A percentile compares a stretch with the other conserved stretches of the same genome.
phyloP scores from a whole-genome alignment of 1,284 basidiomycete species.

The Exobasidium cylindrosporum region DNA sequence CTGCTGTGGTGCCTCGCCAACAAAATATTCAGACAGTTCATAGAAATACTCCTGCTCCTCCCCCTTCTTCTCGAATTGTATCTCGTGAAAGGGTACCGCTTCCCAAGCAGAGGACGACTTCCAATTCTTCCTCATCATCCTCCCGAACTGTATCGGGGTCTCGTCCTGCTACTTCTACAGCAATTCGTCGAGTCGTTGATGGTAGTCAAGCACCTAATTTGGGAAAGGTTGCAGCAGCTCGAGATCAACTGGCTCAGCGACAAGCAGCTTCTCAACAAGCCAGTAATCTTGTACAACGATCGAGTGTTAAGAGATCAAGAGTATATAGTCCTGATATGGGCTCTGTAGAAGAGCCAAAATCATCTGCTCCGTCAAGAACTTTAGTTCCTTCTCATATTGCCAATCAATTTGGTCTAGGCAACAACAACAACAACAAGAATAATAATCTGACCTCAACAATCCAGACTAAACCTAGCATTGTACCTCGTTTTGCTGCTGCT shows the following conservation, averaged over 20 bases:
- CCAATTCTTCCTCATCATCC: neutral
- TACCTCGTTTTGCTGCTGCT: neutral
- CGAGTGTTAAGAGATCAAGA: neutral
- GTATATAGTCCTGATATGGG: neutral
- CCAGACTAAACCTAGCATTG: neutral
- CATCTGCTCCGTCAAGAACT: neutral
- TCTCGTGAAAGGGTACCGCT: neutral
- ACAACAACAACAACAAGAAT: neutral
- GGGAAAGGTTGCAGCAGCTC: slow-evolving; percentile 1
- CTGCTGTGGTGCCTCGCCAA: neutral
- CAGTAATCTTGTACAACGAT: neutral
- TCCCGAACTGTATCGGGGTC: neutral
- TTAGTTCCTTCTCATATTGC: neutral
- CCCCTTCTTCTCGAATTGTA: neutral
- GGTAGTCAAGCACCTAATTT: neutral
- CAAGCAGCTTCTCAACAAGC: neutral
- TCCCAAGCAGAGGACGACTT: neutral
- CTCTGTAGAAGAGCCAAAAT: neutral
- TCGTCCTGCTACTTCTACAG: slow-evolving; percentile 1
- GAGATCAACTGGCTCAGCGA: slow-evolving; percentile 2
- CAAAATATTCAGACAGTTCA: neutral
- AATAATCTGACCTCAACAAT: neutral
- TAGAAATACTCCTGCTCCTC: neutral
- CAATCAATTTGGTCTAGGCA: slow-evolving; percentile 1
- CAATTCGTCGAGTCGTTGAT: neutral